These are phyloP conservation scores for Amanita inopinata DNA, from an alignment of 768 basidiomycete species.

Conservation along the genomic window DNA sequence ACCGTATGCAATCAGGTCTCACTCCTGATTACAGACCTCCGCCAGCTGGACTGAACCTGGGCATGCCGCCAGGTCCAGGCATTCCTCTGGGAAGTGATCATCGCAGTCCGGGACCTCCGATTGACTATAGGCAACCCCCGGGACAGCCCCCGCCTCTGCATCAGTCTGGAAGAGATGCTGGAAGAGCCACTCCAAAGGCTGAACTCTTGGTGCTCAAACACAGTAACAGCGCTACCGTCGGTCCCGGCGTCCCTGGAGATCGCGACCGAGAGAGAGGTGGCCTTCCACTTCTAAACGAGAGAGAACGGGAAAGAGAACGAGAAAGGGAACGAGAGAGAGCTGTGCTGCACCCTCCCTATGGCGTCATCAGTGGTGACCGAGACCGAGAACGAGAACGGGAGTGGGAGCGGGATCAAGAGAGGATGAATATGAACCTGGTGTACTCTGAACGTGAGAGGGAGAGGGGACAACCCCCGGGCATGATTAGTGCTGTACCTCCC, in stretches of 20 bases:
- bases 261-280: slow-evolving; percentile 16
- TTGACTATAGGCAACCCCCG: slow-evolving; percentile 3
- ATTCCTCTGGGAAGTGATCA: slow-evolving; percentile 1
- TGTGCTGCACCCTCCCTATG: slow-evolving; percentile 9
- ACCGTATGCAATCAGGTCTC: background rate
- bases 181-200: slow-evolving; percentile 21
- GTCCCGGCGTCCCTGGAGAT: slow-evolving; percentile 17
- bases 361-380: slow-evolving; percentile 11
- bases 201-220: slow-evolving; percentile 8
- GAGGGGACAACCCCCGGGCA: slow-evolving; percentile 1
- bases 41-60: background rate
- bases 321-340: slow-evolving; percentile 13
- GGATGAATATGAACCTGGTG: slow-evolving; percentile 9
- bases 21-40: background rate
- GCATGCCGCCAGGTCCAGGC: background rate
- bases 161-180: slow-evolving; percentile 18
- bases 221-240: slow-evolving; percentile 1
- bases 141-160: slow-evolving; percentile 1
- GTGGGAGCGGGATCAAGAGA: slow-evolving; percentile 15
- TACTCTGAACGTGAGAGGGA: slow-evolving; percentile 7
- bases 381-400: slow-evolving; percentile 15
- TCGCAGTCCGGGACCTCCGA: background rate
- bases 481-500: background rate
- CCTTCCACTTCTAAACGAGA: slow-evolving; percentile 8
- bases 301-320: slow-evolving; percentile 16